Base-by-base conservation (phyloP, 495 filamentous ascomycete genomes). In the Hypoxylon subgilvum region DNA sequence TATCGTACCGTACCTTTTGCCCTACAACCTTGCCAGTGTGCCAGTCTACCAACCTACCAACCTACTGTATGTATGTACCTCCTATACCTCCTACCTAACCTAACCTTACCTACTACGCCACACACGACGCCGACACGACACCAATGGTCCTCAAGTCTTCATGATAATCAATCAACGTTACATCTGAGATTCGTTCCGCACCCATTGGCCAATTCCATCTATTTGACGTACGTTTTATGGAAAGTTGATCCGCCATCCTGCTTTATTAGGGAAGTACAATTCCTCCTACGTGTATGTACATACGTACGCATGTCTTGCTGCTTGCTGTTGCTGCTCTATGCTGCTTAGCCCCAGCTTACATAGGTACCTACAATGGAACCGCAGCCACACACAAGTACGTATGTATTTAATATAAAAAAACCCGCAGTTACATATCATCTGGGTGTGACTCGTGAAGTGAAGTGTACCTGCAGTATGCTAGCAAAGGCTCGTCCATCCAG, bases 161-260 rank as follows among this genome's bases (percentile, higher is more conserved):
- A n/a, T 14, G 9, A 38, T 39, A 31, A 28, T 52, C 27, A 52
- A 52, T 52, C 56, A 59, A 59, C 56, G 56, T 59, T 59, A 59
- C 56, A 59, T 59, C 42, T 52, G 47, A 30, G 25, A 22, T 34
- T 6, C 3, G n/a, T 12, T 27, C 31, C n/a, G 34, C 25, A 14
- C 22, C 6, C 40, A 41, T 41, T 51, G 34, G 35, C 47, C 27
- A 41, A 51, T 51, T 12, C 25, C 12, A 18, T 35, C 25, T 28
- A 39, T 13, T 12, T 1, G 12, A 17, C n/a, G 39, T 42, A 42
- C 36, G 47, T 38, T 36, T 31, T 41, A 51, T 40, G 35, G 47
- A 40, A 51, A 31, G 23, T 51, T 10, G 22, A 30, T 41, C 47
- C 34, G 36, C 47, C 34, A 25, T 22, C 31, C 35, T 51, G 5